Conservation (phyloP, 345 rosid genomes). For the Brassica rapa region DNA sequence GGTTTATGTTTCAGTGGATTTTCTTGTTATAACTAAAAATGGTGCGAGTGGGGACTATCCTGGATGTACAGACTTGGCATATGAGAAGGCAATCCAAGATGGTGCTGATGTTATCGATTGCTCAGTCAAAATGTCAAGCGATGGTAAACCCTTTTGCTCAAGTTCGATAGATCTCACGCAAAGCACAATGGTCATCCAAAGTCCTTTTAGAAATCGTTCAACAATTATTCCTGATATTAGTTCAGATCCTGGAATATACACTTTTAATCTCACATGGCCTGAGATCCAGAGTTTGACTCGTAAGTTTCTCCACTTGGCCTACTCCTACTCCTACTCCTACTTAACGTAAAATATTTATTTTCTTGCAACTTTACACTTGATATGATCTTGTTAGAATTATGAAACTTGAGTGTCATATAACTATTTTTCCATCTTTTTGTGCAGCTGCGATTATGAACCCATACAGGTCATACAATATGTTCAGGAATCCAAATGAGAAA, state of each 20-base stretch:
- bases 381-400: not conserved
- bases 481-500: conserved; percentile 59
- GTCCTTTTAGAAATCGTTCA: conserved; percentile 34
- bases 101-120: conserved; percentile 75
- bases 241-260: conserved; percentile 45
- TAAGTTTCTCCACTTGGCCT: conserved; percentile 41
- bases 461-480: conserved; percentile 18
- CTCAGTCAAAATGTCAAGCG: conserved; percentile 75
- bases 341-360: too few relatives aligned
- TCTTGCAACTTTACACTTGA: not conserved
- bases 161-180: conserved; percentile 52
- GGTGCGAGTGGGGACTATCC: conserved; percentile 94
- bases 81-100: conserved; percentile 56
- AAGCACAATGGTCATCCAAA: conserved; percentile 42
- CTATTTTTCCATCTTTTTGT: conserved; percentile 4
- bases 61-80: conserved; percentile 72
- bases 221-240: conserved; percentile 44
- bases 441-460: conserved; percentile 67
- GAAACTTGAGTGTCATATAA: not conserved
- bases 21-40: conserved; percentile 58
- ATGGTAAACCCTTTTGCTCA: conserved; percentile 62
- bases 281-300: conserved; percentile 55
- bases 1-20: conserved; percentile 41
- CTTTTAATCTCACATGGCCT: conserved; percentile 63
- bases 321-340: not conserved